phyloP scores from a whole-genome alignment of 1,284 basidiomycete species.

The Stygiomarasmius scandens region DNA sequence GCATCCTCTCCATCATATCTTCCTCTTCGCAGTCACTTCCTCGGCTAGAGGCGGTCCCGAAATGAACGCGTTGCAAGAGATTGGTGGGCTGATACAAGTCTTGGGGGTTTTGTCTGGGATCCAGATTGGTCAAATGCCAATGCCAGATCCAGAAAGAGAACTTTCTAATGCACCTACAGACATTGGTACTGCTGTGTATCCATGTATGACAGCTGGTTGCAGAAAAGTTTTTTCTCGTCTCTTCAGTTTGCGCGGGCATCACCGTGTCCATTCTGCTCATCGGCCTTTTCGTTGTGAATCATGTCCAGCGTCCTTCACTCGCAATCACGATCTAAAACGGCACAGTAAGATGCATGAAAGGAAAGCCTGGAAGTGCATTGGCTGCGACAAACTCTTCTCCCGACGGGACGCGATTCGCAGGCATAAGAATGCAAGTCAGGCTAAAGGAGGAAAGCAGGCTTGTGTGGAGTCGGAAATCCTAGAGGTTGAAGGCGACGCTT shows the following conservation, averaged over 20 bases:
- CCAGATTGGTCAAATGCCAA: constrained; percentile 58
- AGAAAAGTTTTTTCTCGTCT: constrained; percentile 67
- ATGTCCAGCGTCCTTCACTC: constrained; percentile 73
- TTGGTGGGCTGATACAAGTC: constrained; percentile 74
- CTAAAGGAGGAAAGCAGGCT: constrained; percentile 46
- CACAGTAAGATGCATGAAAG: constrained; percentile 69
- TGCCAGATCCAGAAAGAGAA: constrained; percentile 25
- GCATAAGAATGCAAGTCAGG: constrained; percentile 61
- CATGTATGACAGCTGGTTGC: constrained; percentile 64
- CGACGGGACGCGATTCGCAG: constrained; percentile 75
- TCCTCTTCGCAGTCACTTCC: constrained; percentile 73
- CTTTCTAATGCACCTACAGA: constrained; percentile 36
- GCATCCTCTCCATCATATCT: constrained; percentile 69
- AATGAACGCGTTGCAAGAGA: constrained; percentile 65
- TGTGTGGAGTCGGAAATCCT: constrained; percentile 58
- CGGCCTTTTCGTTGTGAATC: constrained; percentile 62
- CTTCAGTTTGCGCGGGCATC: constrained; percentile 67
- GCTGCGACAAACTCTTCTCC: constrained; percentile 73
- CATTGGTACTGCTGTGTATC: constrained; percentile 74
- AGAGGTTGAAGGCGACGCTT: constrained; percentile 62
- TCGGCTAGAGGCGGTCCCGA: constrained; percentile 54
- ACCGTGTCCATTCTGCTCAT: constrained; percentile 61
- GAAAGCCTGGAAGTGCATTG: constrained; percentile 69
- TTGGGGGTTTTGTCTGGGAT: constrained; percentile 75
- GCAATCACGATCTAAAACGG: constrained; percentile 77